Percentiles rank a stretch among this genome's conserved stretches.
These are phyloP conservation scores for Mucor racemosus DNA, from an alignment of 371 early-diverging fungal genomes.

Conservation along the genomic window DNA sequence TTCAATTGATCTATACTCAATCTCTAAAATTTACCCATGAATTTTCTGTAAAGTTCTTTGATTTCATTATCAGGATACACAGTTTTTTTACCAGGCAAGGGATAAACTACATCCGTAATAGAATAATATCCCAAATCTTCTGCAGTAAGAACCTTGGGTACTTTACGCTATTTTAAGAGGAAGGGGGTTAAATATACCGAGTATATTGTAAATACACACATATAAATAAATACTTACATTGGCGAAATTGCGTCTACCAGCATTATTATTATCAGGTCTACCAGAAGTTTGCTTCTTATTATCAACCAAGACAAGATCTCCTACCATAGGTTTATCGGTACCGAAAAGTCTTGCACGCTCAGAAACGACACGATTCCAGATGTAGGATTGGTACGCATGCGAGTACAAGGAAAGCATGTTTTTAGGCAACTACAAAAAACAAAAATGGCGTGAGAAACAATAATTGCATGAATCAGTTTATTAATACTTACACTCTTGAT, in stretches of 20 bases:
- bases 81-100: constrained; percentile 83
- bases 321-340: constrained; percentile 66
- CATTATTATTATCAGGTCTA: constrained; percentile 18
- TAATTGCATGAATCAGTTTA: background rate
- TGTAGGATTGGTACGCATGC: constrained; percentile 96
- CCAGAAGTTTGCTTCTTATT: constrained; percentile 7
- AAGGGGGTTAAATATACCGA: background rate
- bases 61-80: constrained; percentile 83
- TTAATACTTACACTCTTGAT: constrained; percentile 56
- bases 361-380: constrained; percentile 93
- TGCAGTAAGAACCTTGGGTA: constrained; percentile 63
- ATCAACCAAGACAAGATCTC: constrained; percentile 79
- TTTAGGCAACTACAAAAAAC: constrained; percentile 72
- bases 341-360: constrained; percentile 81
- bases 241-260: constrained; percentile 32
- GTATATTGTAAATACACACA: background rate
- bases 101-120: constrained; percentile 90
- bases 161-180: constrained; percentile 28
- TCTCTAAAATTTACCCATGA: constrained; percentile 59
- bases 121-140: constrained; percentile 72
- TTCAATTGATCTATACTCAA: background rate
- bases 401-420: constrained; percentile 92
- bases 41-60: constrained; percentile 61
- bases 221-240: constrained; percentile 22
- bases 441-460: background rate